Percentiles rank a stretch among this genome's conserved stretches.
phyloP scores from a whole-genome alignment of 345 rosid genomes.

The Gossypium ekmanianum region DNA sequence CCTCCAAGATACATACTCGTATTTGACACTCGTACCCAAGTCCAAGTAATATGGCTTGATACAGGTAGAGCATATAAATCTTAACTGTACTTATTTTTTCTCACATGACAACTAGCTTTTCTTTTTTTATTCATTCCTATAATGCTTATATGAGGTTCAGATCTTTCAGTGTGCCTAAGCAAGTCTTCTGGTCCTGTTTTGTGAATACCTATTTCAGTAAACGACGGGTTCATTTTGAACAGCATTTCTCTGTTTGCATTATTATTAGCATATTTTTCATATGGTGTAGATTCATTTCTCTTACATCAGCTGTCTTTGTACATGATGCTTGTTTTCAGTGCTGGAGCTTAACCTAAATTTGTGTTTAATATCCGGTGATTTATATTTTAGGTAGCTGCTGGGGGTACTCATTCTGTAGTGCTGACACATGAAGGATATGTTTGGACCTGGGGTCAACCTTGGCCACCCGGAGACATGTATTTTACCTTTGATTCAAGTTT shows the following conservation, averaged over 20 bases:
- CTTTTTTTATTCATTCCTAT: neutral
- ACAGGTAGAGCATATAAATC: neutral
- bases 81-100: neutral
- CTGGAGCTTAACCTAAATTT: conserved; percentile 9
- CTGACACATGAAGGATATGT: conserved; percentile 87
- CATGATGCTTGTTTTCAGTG: neutral
- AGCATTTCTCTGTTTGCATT: neutral
- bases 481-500: conserved; percentile 1
- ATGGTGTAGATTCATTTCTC: conserved; percentile 1
- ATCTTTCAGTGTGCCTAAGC: neutral
- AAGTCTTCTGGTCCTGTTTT: neutral
- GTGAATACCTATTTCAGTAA: neutral
- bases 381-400: conserved; percentile 82
- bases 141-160: neutral
- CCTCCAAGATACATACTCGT: neutral
- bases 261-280: neutral
- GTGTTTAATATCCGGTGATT: conserved; percentile 10
- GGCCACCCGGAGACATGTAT: conserved; percentile 99
- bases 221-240: neutral
- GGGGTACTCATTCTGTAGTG: conserved; percentile 98
- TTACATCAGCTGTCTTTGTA: neutral
- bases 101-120: neutral
- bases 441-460: conserved; percentile 99
- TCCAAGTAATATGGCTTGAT: neutral
- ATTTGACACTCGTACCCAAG: neutral